These are phyloP conservation scores for Tricholoma hemisulphureum DNA, from an alignment of 768 basidiomycete species.

Conservation along the genomic window DNA sequence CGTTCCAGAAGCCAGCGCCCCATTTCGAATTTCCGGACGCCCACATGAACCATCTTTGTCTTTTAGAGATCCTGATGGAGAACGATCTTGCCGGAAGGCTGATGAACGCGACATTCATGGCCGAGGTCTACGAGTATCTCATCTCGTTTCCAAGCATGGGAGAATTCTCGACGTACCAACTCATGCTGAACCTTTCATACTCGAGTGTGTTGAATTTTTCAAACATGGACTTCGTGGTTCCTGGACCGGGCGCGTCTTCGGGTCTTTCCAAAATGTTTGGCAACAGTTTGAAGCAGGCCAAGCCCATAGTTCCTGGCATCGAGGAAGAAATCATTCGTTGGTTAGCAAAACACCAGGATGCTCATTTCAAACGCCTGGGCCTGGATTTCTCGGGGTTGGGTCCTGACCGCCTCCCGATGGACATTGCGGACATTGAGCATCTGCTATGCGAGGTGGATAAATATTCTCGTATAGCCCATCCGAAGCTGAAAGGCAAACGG, in stretches of 20 bases:
- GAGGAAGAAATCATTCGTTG: conserved; percentile 63
- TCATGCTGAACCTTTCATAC: conserved; percentile 59
- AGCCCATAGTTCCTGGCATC: conserved; percentile 30
- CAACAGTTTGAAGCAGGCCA: conserved; percentile 31
- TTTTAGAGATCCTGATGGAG: conserved; percentile 61
- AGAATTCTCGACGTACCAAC: conserved; percentile 72
- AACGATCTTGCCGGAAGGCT: conserved; percentile 51
- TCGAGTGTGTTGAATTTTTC: conserved; percentile 58
- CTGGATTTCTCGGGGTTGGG: conserved; percentile 53
- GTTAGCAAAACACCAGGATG: conserved; percentile 56
- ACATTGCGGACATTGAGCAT: conserved; percentile 75
- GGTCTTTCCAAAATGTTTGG: conserved; percentile 73
- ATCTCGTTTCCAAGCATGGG: conserved; percentile 68
- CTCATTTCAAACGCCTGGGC: conserved; percentile 61
- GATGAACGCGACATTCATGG: conserved; percentile 49
- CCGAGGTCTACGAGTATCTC: conserved; percentile 62
- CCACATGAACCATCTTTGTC: conserved; percentile 61
- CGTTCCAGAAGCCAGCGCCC: conserved; percentile 73
- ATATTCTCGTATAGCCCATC: conserved; percentile 61
- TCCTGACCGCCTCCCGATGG: conserved; percentile 47
- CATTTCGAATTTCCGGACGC: conserved; percentile 44
- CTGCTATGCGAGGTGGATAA: conserved; percentile 78
- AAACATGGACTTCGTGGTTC: conserved; percentile 65
- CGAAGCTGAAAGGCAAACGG: conserved; percentile 42
- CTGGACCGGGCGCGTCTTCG: conserved; percentile 64